Conservation (phyloP, 1,139 yeast species). For the Blastobotrys elegans region DNA sequence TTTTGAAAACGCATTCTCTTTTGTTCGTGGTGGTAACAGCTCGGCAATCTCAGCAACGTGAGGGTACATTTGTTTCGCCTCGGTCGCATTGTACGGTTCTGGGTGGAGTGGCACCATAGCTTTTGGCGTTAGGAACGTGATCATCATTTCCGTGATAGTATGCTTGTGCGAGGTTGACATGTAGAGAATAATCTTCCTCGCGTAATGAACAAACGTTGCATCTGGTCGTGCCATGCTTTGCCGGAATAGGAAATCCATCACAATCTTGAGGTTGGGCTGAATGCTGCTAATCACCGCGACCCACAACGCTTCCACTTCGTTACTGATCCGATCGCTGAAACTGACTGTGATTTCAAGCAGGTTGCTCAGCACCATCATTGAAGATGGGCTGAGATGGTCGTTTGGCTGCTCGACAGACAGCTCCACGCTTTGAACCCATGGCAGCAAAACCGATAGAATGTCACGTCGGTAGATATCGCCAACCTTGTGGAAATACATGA, state of each 20-base stretch:
- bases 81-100: conserved; percentile 31
- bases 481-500: conserved; percentile 64
- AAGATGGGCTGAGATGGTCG: conserved; percentile 40
- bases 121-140: conserved; percentile 71
- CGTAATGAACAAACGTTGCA: conserved; percentile 68
- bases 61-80: conserved; percentile 44
- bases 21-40: conserved; percentile 53
- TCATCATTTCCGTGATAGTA: conserved; percentile 56
- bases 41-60: conserved; percentile 70
- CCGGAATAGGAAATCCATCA: conserved; percentile 63
- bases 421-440: conserved; percentile 85
- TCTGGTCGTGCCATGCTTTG: conserved; percentile 69
- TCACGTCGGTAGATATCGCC: conserved; percentile 62
- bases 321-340: conserved; percentile 66
- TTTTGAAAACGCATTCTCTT: conserved; percentile 74
- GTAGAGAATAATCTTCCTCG: conserved; percentile 77
- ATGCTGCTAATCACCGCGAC: conserved; percentile 75
- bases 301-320: conserved; percentile 94
- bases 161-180: conserved; percentile 57
- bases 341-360: conserved; percentile 79
- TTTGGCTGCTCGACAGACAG: conserved; percentile 45
- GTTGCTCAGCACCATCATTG: conserved; percentile 70
- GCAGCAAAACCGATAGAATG: conserved; percentile 70
- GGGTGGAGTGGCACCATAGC: conserved; percentile 74
- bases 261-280: conserved; percentile 64